Evolutionary conservation across 805 yeast species (phyloP), one percentile per base, ranked within the genome.

Genomic region (Zygosaccharomyces rouxii): DNA sequence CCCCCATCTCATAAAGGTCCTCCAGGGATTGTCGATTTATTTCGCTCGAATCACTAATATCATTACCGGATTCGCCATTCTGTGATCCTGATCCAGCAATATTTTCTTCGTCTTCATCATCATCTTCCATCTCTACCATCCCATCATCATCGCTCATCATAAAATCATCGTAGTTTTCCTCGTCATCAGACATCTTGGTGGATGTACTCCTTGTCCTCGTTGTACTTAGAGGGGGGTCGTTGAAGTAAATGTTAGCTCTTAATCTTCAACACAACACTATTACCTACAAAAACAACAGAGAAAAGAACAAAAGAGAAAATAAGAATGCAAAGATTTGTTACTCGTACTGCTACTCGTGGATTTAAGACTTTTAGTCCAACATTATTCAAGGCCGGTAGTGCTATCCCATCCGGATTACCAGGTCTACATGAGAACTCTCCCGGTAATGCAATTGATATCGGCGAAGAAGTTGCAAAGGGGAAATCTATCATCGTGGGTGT

Each of bases 391-490:
- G 80, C 70, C 16, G 94, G 95, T 25, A 83, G 80, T 56, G 55
- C 67, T 42, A 71, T 86, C 49, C 90, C 92, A n/a, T 64, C 76
- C 0, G 73, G 71, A 13, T 28, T 56, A n/a, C 59, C 76, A n/a
- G 71, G 81, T 35, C 67, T 78, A 50, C 69, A 63, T 44, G 84
- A 80, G 53, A 79, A 78, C 38, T 76, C 86, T 18, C 92, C 92
- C 43, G 84, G 86, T 37, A 78, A 81, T 59, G 64, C 68, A 18
- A 74, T 83, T 52, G 74, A 81, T 60, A 69, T 85, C 44, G 78
- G 84, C 23, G 73, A 74, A 35, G 68, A 66, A 51, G 70, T 73
- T 35, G 63, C 63, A 19, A 42, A 55, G 45, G 84, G 84, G n/a
- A 79, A 75, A 58, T 71, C 75, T 38, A 56, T 84, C 33, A 68